Evolutionary conservation across 2,329 filamentous ascomycete species (phyloP).

Genomic region (Fusarium newnesense): DNA sequence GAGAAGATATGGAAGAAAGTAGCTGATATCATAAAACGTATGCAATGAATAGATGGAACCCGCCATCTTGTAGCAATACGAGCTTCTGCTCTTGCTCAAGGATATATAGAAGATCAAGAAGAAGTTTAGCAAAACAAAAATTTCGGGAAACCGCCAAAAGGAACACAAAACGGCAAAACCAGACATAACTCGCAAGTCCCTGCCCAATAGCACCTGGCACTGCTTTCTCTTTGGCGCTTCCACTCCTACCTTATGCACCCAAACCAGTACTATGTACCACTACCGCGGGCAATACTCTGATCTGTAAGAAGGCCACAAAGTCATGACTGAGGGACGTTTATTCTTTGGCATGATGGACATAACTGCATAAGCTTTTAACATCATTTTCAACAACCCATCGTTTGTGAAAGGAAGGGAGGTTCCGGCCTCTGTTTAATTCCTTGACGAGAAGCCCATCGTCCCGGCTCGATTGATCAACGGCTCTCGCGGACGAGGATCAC

Average conservation of each 20-base stretch:
- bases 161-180: not conserved
- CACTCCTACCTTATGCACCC: not conserved
- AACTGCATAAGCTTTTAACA: conserved; percentile 36
- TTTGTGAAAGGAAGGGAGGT: not conserved
- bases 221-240: not conserved
- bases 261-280: not conserved
- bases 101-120: conserved; percentile 8
- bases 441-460: conserved; percentile 30
- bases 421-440: conserved; percentile 13
- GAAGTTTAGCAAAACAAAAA: not conserved
- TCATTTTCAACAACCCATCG: not conserved
- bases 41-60: not conserved
- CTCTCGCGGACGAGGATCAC: conserved; percentile 43
- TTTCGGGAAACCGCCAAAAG: conserved; percentile 2
- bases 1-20: not conserved
- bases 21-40: not conserved
- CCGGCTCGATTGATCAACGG: conserved; percentile 48
- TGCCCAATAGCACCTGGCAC: not conserved
- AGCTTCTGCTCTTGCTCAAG: not conserved
- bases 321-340: not conserved
- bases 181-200: not conserved
- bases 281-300: not conserved
- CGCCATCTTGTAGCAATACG: conserved; percentile 1
- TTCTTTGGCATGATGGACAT: conserved; percentile 26
- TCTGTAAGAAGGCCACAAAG: not conserved